Conservation (phyloP, 208 protist genomes). For the Trypanosomatidae sp. region DNA sequence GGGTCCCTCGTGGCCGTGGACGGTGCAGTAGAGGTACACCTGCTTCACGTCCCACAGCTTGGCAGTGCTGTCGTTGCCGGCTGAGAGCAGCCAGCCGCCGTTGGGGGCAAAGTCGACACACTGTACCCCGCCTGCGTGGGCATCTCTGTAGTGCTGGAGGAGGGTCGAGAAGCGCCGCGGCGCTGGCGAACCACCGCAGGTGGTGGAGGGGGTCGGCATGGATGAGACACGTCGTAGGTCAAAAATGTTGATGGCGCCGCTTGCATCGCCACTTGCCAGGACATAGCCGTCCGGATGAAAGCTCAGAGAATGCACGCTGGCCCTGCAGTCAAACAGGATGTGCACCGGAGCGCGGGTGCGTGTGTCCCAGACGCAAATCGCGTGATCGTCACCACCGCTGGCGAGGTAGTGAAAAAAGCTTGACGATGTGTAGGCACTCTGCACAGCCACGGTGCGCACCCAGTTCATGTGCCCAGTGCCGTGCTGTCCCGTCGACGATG, state of each 20-base stretch:
- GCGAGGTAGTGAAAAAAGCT: conserved; percentile 53
- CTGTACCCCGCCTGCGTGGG: conserved; percentile 69
- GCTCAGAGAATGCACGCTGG: conserved; percentile 54
- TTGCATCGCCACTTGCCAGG: conserved; percentile 67
- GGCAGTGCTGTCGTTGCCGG: conserved; percentile 68
- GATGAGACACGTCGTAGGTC: conserved; percentile 59
- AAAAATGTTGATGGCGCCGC: conserved; percentile 84
- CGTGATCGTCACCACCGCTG: conserved; percentile 83
- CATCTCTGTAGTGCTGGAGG: conserved; percentile 80
- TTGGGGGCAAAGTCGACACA: conserved; percentile 71
- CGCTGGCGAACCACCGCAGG: neutral
- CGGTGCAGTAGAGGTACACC: conserved; percentile 81
- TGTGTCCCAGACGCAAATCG: conserved; percentile 83
- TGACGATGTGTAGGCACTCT: conserved; percentile 18
- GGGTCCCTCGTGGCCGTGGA: conserved; percentile 78
- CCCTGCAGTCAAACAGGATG: conserved; percentile 64
- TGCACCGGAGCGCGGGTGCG: conserved; percentile 49
- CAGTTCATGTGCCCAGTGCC: conserved; percentile 76
- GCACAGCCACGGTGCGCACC: conserved; percentile 70
- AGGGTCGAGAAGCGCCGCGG: conserved; percentile 29
- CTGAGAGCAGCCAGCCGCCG: conserved; percentile 82
- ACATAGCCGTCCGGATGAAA: conserved; percentile 88
- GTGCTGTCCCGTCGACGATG: conserved; percentile 8
- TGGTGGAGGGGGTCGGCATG: conserved; percentile 2
- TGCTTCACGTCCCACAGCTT: conserved; percentile 89